Conservation (phyloP, 768 basidiomycete genomes). For the Zangia roseola region DNA sequence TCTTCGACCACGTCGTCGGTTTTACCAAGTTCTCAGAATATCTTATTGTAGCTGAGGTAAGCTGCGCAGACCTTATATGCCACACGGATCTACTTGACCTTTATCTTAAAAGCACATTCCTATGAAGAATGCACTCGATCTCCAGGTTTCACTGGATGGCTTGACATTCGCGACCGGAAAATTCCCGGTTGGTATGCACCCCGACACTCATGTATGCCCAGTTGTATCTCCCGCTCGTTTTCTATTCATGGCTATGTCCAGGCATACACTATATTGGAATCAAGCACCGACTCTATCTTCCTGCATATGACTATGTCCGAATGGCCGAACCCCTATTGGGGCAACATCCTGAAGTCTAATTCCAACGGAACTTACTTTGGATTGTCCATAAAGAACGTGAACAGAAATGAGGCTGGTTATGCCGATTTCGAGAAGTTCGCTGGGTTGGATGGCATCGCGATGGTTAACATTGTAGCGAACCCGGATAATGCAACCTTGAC, state of each 20-base stretch:
- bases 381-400: slow-evolving; percentile 81
- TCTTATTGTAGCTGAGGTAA: slow-evolving; percentile 90
- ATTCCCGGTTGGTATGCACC: slow-evolving; percentile 90
- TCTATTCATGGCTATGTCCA: slow-evolving; percentile 26
- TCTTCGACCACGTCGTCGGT: slow-evolving; percentile 89
- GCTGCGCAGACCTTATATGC: slow-evolving; percentile 17
- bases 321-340: slow-evolving; percentile 72
- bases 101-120: slow-evolving; percentile 45
- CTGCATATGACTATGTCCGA: slow-evolving; percentile 93
- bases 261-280: slow-evolving; percentile 95
- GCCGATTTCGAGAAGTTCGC: slow-evolving; percentile 99
- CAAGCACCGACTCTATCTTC: slow-evolving; percentile 90
- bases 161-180: slow-evolving; percentile 77
- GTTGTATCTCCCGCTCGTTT: background rate
- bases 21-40: slow-evolving; percentile 98
- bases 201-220: slow-evolving; percentile 80
- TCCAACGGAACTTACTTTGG: slow-evolving; percentile 98
- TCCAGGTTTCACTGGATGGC: slow-evolving; percentile 94
- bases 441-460: slow-evolving; percentile 92
- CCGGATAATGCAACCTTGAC: slow-evolving; percentile 69
- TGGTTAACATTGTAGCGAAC: slow-evolving; percentile 89
- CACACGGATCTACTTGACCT: slow-evolving; percentile 10
- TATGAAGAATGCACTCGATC: slow-evolving; percentile 58
- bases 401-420: slow-evolving; percentile 83
- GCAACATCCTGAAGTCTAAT: slow-evolving; percentile 92